Percentiles rank a stretch among this genome's conserved stretches.
phyloP scores from a whole-genome alignment of 176 grass and related monocot species.

The Dendrocalamus sinicus region DNA sequence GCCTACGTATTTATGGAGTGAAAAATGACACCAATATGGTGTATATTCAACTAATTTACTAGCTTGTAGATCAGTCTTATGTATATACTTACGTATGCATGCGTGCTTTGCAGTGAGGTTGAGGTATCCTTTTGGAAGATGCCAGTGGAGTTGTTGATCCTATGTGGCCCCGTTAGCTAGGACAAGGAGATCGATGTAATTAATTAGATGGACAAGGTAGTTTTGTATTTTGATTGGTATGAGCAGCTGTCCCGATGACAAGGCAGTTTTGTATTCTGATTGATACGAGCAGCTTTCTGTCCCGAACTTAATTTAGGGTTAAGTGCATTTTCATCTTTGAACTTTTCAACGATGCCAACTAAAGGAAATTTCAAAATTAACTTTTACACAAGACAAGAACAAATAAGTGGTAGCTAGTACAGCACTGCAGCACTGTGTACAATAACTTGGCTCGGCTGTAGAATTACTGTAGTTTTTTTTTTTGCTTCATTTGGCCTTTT shows the following conservation, averaged over 20 bases:
- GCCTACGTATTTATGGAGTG: neutral
- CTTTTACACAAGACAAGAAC: too few relatives aligned
- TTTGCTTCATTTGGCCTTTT: neutral
- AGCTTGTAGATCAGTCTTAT: neutral
- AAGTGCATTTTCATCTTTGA: neutral
- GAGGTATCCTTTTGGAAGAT: slow-evolving; percentile 34
- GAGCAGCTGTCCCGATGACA: neutral
- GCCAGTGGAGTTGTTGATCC: neutral
- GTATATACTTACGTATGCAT: neutral
- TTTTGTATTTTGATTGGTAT: too few relatives aligned
- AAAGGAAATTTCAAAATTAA: neutral
- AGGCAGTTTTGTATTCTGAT: too few relatives aligned
- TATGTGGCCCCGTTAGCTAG: neutral
- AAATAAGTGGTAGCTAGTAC: neutral
- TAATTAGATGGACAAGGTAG: neutral
- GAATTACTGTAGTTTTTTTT: neutral
- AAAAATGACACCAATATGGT: slow-evolving; percentile 4
- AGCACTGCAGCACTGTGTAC: neutral
- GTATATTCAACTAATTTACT: neutral
- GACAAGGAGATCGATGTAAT: neutral
- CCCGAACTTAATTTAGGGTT: neutral
- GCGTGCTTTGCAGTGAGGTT: neutral
- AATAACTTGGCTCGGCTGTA: neutral
- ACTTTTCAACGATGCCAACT: neutral
- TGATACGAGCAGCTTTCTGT: neutral